phyloP scores from a whole-genome alignment of 768 basidiomycete species.

The Termitomyces heimii region DNA sequence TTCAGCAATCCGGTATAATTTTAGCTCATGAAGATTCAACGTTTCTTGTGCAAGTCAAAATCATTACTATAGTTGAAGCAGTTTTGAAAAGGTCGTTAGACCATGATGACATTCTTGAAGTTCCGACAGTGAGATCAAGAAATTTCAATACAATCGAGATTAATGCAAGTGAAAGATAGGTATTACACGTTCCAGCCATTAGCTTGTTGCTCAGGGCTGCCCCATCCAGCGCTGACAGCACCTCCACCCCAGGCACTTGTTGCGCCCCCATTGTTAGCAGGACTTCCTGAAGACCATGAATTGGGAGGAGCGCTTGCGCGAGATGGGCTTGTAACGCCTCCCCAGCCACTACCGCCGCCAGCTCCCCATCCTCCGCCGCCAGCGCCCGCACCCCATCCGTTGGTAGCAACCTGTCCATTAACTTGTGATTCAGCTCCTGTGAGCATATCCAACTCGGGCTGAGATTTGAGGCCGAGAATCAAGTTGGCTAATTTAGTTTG shows the following conservation, averaged over 20 bases:
- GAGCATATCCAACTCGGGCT: slow-evolving; percentile 51
- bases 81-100: neutral
- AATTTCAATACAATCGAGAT: neutral
- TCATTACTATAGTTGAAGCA: neutral
- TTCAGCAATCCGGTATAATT: no score
- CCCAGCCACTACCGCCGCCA: slow-evolving; percentile 12
- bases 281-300: slow-evolving; percentile 18
- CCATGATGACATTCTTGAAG: neutral
- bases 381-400: slow-evolving; percentile 12
- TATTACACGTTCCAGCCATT: slow-evolving; percentile 49
- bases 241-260: slow-evolving; percentile 31
- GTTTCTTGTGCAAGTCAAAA: neutral
- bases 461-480: slow-evolving; percentile 66
- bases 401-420: slow-evolving; percentile 22
- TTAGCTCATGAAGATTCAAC: neutral
- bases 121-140: neutral
- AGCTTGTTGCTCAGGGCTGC: slow-evolving; percentile 40
- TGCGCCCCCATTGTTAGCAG: slow-evolving; percentile 15
- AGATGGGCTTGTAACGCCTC: slow-evolving; percentile 20
- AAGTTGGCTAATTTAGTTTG: slow-evolving; percentile 79
- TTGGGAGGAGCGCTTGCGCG: slow-evolving; percentile 23
- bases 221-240: slow-evolving; percentile 37
- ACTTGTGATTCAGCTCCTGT: slow-evolving; percentile 30
- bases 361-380: slow-evolving; percentile 13
- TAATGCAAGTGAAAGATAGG: neutral